phyloP scores from a whole-genome alignment of 768 basidiomycete species.

The Calocybe indica region DNA sequence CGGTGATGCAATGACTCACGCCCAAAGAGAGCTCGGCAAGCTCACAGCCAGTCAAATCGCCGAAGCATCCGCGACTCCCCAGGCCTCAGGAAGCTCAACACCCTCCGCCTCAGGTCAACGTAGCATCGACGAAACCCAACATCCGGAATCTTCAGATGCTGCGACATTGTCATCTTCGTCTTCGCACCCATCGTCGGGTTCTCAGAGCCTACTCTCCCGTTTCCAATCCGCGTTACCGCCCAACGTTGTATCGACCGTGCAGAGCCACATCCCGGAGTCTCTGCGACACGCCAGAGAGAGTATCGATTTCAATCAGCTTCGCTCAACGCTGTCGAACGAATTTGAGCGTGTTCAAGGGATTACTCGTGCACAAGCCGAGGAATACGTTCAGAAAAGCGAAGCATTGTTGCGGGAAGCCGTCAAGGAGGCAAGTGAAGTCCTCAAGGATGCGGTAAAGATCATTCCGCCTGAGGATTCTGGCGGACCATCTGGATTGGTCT shows the following conservation, averaged over 20 bases:
- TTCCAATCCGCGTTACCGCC: slow-evolving; percentile 73
- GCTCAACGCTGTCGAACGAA: slow-evolving; percentile 56
- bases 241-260: slow-evolving; percentile 62
- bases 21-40: slow-evolving; percentile 71
- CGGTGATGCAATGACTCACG: slow-evolving; percentile 66
- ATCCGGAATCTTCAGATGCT: slow-evolving; percentile 6
- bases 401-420: slow-evolving; percentile 59
- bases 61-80: slow-evolving; percentile 5
- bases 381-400: slow-evolving; percentile 76
- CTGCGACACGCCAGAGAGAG: slow-evolving; percentile 55
- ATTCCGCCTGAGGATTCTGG: slow-evolving; percentile 66
- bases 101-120: slow-evolving; percentile 18
- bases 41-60: slow-evolving; percentile 30
- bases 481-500: slow-evolving; percentile 38
- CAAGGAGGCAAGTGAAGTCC: slow-evolving; percentile 74
- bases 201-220: slow-evolving; percentile 55
- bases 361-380: slow-evolving; percentile 73
- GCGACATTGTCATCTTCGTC: slow-evolving; percentile 7
- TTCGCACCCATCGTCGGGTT: slow-evolving; percentile 17
- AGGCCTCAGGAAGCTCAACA: slow-evolving; percentile 15
- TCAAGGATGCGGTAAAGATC: slow-evolving; percentile 88
- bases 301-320: slow-evolving; percentile 65
- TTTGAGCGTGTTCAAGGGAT: slow-evolving; percentile 73
- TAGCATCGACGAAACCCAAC: slow-evolving; percentile 1
- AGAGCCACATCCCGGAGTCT: slow-evolving; percentile 62